phyloP scores from a whole-genome alignment of 176 grass and related monocot genomes.

The Oryza nivara region DNA sequence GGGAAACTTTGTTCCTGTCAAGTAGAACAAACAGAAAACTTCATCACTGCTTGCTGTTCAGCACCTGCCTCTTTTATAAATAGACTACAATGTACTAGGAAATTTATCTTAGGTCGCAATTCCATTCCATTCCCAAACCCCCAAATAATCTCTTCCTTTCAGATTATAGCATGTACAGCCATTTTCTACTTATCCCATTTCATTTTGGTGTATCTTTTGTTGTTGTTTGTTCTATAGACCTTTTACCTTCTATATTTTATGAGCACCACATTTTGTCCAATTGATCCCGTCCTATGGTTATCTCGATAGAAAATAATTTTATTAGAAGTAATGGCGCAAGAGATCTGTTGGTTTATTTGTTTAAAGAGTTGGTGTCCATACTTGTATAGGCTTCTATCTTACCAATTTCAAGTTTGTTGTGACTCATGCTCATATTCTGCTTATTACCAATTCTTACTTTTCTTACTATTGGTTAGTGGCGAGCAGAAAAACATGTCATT shows the following conservation, averaged over 20 bases:
- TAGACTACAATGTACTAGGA: background rate
- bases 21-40: background rate
- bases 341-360: background rate
- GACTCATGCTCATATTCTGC: background rate
- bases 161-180: background rate
- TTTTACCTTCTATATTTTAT: background rate
- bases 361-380: background rate
- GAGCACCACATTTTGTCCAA: background rate
- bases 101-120: background rate
- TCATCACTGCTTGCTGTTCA: background rate
- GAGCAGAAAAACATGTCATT: background rate
- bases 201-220: background rate
- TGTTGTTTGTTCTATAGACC: background rate
- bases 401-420: background rate
- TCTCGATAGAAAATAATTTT: background rate
- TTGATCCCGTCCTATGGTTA: background rate
- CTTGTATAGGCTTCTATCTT: background rate
- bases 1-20: background rate
- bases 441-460: background rate
- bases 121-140: background rate
- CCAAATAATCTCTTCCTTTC: background rate
- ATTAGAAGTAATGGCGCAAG: background rate
- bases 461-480: background rate
- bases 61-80: background rate
- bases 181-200: background rate